phyloP scores from a whole-genome alignment of 208 protist species.

The Crithidia expoeki region DNA sequence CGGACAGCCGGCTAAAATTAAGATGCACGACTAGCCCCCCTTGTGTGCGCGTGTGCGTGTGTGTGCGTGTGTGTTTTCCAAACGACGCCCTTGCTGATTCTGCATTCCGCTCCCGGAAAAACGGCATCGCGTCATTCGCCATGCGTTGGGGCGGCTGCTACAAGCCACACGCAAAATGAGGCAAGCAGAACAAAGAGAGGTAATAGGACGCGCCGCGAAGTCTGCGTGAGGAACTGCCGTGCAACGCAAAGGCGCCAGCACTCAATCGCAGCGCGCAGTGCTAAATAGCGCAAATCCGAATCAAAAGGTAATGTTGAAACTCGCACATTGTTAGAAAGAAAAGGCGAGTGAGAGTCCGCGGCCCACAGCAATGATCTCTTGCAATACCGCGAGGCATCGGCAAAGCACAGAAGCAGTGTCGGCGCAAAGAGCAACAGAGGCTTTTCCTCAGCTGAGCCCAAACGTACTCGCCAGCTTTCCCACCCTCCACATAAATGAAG shows the following conservation, averaged over 20 bases:
- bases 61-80: too few relatives aligned
- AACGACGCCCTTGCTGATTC: background rate
- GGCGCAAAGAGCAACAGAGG: background rate
- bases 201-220: background rate
- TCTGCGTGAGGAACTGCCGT: background rate
- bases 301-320: background rate
- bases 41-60: too few relatives aligned
- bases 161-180: background rate
- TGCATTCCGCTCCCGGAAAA: background rate
- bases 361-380: conserved; percentile 6
- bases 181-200: conserved; percentile 5
- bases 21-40: too few relatives aligned
- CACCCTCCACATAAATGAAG: too few relatives aligned
- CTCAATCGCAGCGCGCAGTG: background rate
- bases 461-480: too few relatives aligned
- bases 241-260: background rate
- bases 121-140: too few relatives aligned
- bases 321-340: conserved; percentile 20
- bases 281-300: background rate
- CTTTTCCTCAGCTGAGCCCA: too few relatives aligned
- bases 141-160: background rate
- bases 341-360: background rate
- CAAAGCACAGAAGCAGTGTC: background rate
- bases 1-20: too few relatives aligned
- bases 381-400: background rate